Percentiles rank a stretch among this genome's conserved stretches.
These are phyloP conservation scores for Cicer yamashitae DNA, from an alignment of 306 rosid species.

Conservation along the genomic window DNA sequence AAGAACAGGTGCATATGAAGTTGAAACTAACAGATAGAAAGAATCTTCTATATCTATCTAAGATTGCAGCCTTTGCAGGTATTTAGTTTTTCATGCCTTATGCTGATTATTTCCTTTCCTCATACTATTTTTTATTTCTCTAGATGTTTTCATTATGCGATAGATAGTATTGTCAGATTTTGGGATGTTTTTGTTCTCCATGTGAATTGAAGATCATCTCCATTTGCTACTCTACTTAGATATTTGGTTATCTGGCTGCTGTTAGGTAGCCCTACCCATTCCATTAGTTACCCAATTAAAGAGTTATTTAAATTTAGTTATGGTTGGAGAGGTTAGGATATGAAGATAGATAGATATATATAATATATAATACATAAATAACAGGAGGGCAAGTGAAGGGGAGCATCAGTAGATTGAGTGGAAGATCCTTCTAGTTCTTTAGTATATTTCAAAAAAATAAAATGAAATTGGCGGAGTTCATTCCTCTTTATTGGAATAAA, in stretches of 20 bases:
- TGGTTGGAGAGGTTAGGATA: neutral
- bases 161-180: conserved; percentile 19
- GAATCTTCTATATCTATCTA: conserved; percentile 83
- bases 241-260: conserved; percentile 25
- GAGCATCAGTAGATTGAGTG: neutral
- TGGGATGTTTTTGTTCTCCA: conserved; percentile 32
- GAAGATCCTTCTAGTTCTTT: neutral
- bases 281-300: neutral
- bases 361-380: neutral
- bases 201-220: conserved; percentile 28
- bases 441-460: neutral
- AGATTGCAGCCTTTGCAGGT: conserved; percentile 94
- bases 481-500: conserved; percentile 13
- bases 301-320: neutral
- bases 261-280: neutral
- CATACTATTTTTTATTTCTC: conserved; percentile 4
- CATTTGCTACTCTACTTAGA: conserved; percentile 14
- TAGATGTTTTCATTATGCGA: conserved; percentile 34
- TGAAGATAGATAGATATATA: no score
- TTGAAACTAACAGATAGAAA: conserved; percentile 70
- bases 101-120: conserved; percentile 24
- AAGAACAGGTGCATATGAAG: conserved; percentile 48
- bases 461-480: neutral
- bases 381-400: neutral
- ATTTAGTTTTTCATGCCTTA: conserved; percentile 26